Evolutionary conservation across 129 eudicot genomes (phyloP), one percentile per base, ranked within the genome.

Genomic region (Dittrichia graveolens): DNA sequence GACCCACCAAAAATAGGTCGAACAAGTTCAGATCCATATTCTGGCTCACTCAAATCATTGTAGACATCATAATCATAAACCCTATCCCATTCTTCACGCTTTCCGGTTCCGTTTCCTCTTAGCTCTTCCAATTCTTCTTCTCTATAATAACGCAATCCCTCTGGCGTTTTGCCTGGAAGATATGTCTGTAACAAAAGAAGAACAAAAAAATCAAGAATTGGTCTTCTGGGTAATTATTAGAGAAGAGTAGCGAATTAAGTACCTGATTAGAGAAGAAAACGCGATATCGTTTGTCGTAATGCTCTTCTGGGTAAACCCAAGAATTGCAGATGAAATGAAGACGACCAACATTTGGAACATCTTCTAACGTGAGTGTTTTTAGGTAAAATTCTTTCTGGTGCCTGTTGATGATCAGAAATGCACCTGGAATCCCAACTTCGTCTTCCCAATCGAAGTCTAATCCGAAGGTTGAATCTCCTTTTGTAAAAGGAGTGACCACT

Each of bases 1-100:
- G 87, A 73, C 67, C 98, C 98, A 4, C 98, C 98, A 12, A 84
- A 79, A 19, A 84, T 76, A 44, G 95, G 95, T 16, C 98, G 98
- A 0, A 69, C 76, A 16, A 54, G 40, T 2, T 85, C 83, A 0
- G 84, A 3, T 6, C 88, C 90, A 9, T 78, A 81, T 47, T 89
- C 92, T 3, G 96, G 98, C n/a, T 85, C 74, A 8, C 95, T 89
- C 60, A 93, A 81, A 61, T 93, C 96, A 42, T 93, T 89, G 80
- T 93, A 90, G 18, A 72, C 82, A 15, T 88, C 98, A 65, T 90
- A 93, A 66, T 93, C 98, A 66, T 93, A 93, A 6, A 93, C 86
- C 35, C 96, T 83, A 54, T 93, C 93, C 98, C 96, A 90, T 65
- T 89, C 91, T 81, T 93, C 67, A 0, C 86, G 89, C 64, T 68